Evolutionary conservation across 192 early-diverging fungal genomes (phyloP).

Genomic region (Entomortierella chlamydospora): DNA sequence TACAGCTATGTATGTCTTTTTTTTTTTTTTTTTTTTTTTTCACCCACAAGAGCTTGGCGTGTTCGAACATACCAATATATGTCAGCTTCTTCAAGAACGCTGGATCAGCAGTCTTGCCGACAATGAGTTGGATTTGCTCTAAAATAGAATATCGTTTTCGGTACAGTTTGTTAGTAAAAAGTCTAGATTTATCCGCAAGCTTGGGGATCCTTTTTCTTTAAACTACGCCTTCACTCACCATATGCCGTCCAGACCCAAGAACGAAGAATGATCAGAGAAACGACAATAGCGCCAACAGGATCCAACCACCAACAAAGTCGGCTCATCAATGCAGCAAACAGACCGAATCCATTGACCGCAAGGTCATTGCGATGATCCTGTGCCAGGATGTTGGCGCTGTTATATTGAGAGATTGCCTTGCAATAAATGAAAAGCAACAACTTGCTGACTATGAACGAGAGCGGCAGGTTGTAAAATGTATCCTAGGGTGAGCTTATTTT

Average conservation of each 20-base stretch:
- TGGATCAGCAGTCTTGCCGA: slow-evolving; percentile 85
- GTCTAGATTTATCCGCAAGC: no score
- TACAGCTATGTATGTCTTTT: no score
- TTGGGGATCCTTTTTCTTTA: background rate
- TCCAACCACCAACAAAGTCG: slow-evolving; percentile 78
- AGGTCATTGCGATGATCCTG: slow-evolving; percentile 84
- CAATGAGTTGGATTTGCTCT: slow-evolving; percentile 83
- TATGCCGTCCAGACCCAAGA: slow-evolving; percentile 74
- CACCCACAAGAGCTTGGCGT: no score
- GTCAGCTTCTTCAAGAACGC: slow-evolving; percentile 85
- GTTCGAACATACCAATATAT: slow-evolving; percentile 77
- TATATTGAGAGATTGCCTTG: slow-evolving; percentile 65
- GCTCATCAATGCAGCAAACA: slow-evolving; percentile 73
- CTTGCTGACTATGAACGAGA: slow-evolving; percentile 61
- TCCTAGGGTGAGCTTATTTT: background rate
- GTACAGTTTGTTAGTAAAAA: no score
- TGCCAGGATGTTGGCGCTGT: slow-evolving; percentile 72
- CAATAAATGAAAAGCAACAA: slow-evolving; percentile 77
- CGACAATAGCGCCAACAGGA: slow-evolving; percentile 74
- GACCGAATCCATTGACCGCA: slow-evolving; percentile 76
- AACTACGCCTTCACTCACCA: slow-evolving; percentile 28
- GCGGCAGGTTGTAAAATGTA: background rate
- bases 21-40: no score
- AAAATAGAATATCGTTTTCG: no score
- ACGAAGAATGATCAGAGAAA: slow-evolving; percentile 75